Evolutionary conservation across 2,329 filamentous ascomycete genomes (phyloP).

Genomic region (Aspergillus aculeatus): DNA sequence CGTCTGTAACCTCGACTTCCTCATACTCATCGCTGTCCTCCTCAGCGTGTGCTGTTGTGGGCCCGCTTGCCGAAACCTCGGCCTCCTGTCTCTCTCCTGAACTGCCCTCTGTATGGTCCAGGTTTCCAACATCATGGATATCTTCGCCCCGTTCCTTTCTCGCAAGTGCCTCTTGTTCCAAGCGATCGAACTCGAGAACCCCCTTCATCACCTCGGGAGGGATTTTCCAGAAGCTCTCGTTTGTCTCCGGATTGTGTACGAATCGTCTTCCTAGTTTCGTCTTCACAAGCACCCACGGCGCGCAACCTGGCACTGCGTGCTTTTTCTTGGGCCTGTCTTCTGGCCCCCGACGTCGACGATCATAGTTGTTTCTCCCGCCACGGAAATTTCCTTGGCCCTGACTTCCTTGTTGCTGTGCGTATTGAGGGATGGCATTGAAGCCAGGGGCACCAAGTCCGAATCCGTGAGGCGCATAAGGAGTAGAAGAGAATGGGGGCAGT

Average conservation of each 20-base stretch:
- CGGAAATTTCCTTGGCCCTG: constrained; percentile 47
- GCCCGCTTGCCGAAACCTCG: constrained; percentile 21
- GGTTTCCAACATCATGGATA: constrained; percentile 21
- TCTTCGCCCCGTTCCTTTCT: constrained; percentile 47
- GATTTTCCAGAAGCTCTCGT: constrained; percentile 92
- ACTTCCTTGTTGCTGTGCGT: constrained; percentile 32
- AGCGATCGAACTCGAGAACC: constrained; percentile 63
- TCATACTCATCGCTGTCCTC: constrained; percentile 71
- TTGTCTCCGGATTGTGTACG: constrained; percentile 81
- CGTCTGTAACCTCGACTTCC: constrained; percentile 70
- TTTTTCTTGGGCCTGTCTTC: constrained; percentile 79
- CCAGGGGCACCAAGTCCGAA: constrained; percentile 12
- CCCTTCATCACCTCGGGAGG: constrained; percentile 81
- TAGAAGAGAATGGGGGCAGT: constrained; percentile 38
- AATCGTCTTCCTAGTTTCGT: constrained; percentile 89
- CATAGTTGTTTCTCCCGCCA: constrained; percentile 56
- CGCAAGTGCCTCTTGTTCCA: constrained; percentile 69
- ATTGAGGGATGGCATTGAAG: constrained; percentile 1
- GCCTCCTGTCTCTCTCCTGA: constrained; percentile 8
- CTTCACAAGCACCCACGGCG: constrained; percentile 88
- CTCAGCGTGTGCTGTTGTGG: constrained; percentile 37
- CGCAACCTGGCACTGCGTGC: constrained; percentile 72
- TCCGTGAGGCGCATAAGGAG: constrained; percentile 33
- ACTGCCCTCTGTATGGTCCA: constrained; percentile 17
- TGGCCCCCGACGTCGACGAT: constrained; percentile 65